Evolutionary conservation across 2,329 filamentous ascomycete genomes (phyloP), one percentile per base, ranked within the genome.

Genomic region (Curvularia spicifera): DNA sequence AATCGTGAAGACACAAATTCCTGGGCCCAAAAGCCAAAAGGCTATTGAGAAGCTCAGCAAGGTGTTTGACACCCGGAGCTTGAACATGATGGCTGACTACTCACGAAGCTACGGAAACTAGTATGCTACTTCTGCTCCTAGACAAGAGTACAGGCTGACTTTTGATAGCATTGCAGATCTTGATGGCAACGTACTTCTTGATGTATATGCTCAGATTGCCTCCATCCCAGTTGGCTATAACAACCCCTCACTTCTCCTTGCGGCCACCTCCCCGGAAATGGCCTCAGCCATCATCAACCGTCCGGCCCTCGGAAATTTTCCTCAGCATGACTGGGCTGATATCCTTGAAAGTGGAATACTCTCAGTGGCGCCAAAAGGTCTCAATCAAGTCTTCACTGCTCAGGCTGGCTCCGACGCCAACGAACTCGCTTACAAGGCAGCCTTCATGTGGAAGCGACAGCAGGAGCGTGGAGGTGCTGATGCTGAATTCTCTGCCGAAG

Each of bases 171-270:
- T 91, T 66, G 84, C 84, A 33, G 89, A 91, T 68, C 83, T 87
- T 0, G 89, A 91, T 71, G 89, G 88, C 65, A 91, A 91, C 71
- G 78, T 86, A 15, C 79, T 91, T 57, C 83, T 91, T n/a, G 89
- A 91, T 69, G 89, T 91, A 80, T 89, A 94, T 74, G 91, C 93
- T 51, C 93, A 97, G 79, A 97, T 97, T 73, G 93, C 93, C 63
- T 96, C 91, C 42, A 97, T 97, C 69, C 91, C 93, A 3, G 84
- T 97, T 45, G 93, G 93, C 60, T 97, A 97, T 85, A 96, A 94
- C 84, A 97, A 97, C 81, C 88, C 91, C 6, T 79, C 84, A 64
- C 85, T 97, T 61, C 81, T 86, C 66, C 83, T 87, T 69, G 87
- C 88, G 33, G 90, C 91, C 26, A 84, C 85, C 61, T 89, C 89